These are phyloP conservation scores for Cryptococcus depauperatus DNA, from an alignment of 1,284 basidiomycete genomes.

Conservation along the genomic window DNA sequence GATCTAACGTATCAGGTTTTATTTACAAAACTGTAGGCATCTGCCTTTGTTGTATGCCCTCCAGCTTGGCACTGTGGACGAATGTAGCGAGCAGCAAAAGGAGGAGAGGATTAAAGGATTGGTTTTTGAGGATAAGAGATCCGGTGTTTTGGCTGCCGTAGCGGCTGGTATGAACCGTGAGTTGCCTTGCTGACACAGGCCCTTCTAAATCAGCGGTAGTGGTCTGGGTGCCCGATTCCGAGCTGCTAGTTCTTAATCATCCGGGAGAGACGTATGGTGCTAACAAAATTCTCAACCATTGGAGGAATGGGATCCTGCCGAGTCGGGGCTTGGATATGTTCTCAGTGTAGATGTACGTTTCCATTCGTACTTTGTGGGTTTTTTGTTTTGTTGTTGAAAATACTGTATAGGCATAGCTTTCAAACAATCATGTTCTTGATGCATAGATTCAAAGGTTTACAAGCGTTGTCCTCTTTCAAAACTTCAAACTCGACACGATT, in stretches of 20 bases:
- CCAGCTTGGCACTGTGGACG: slow-evolving; percentile 41
- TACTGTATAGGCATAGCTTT: no score
- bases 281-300: slow-evolving; percentile 32
- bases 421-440: no score
- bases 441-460: neutral
- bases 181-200: slow-evolving; percentile 5
- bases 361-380: no score
- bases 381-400: no score
- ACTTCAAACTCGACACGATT: no score
- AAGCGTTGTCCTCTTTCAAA: neutral
- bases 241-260: slow-evolving; percentile 34
- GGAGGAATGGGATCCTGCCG: slow-evolving; percentile 34
- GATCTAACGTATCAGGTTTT: slow-evolving; percentile 23
- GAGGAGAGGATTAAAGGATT: slow-evolving; percentile 33
- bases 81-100: slow-evolving; percentile 27
- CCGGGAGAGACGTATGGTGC: slow-evolving; percentile 36
- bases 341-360: slow-evolving; percentile 10
- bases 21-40: slow-evolving; percentile 8
- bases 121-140: slow-evolving; percentile 45
- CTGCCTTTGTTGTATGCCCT: slow-evolving; percentile 44
- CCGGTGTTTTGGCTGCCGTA: slow-evolving; percentile 41
- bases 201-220: slow-evolving; percentile 22
- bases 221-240: slow-evolving; percentile 43
- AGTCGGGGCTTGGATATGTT: slow-evolving; percentile 39
- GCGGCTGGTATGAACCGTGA: slow-evolving; percentile 45